phyloP scores from a whole-genome alignment of 2,329 filamentous ascomycete species.

The Penicillium sp. region DNA sequence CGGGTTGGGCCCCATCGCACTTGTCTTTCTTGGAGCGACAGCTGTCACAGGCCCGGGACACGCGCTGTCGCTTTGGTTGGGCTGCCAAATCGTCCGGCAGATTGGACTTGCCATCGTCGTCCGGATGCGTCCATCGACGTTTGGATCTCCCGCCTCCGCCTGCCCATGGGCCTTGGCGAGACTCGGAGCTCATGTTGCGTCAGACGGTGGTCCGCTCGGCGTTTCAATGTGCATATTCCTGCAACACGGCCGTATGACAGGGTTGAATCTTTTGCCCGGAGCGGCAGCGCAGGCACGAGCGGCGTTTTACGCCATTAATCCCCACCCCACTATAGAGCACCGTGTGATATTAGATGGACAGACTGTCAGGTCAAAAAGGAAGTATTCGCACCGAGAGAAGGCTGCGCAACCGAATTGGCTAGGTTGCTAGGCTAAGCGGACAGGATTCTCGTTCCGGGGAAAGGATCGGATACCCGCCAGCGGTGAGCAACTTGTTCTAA shows the following conservation, averaged over 20 bases:
- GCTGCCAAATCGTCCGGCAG: constrained; percentile 25
- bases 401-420: constrained; percentile 1
- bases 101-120: constrained; percentile 29
- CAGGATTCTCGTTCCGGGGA: constrained; percentile 15
- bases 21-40: constrained; percentile 65
- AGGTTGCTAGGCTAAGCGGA: background rate
- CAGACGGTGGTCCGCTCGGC: constrained; percentile 24
- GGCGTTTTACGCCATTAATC: constrained; percentile 17
- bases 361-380: constrained; percentile 1
- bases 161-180: constrained; percentile 29
- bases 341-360: background rate
- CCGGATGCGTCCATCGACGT: constrained; percentile 28
- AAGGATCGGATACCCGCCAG: constrained; percentile 11
- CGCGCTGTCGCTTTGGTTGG: constrained; percentile 57
- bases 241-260: constrained; percentile 16
- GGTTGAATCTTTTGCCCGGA: constrained; percentile 31
- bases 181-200: constrained; percentile 32
- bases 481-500: constrained; percentile 17
- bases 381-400: background rate
- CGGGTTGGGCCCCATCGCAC: constrained; percentile 65
- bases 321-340: constrained; percentile 3
- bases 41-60: constrained; percentile 65
- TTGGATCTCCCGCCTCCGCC: constrained; percentile 30
- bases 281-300: constrained; percentile 9
- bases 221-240: constrained; percentile 28